phyloP scores from a whole-genome alignment of 495 filamentous ascomycete species.

The Penicillium crystallinum region DNA sequence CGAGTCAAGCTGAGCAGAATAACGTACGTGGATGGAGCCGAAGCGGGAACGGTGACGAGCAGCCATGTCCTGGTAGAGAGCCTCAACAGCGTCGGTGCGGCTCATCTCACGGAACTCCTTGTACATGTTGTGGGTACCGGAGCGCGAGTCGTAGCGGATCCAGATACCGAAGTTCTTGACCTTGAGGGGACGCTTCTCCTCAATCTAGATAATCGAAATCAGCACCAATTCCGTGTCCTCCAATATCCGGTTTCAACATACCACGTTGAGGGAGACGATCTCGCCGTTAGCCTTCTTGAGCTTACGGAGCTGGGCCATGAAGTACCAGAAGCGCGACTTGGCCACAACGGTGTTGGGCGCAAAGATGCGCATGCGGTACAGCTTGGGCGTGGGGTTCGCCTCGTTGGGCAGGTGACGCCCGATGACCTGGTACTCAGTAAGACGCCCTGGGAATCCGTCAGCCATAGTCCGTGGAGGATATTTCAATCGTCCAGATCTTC shows the following conservation, averaged over 20 bases:
- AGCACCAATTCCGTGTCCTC: slow-evolving; percentile 10
- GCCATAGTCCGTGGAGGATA: slow-evolving; percentile 17
- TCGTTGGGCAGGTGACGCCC: slow-evolving; percentile 97
- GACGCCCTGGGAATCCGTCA: slow-evolving; percentile 69
- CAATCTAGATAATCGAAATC: slow-evolving; percentile 57
- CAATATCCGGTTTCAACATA: slow-evolving; percentile 43
- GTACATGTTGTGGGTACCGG: slow-evolving; percentile 99
- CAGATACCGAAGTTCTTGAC: slow-evolving; percentile 99
- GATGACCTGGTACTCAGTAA: slow-evolving; percentile 99
- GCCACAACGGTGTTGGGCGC: slow-evolving; percentile 95
- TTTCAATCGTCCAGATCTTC: slow-evolving; percentile 2
- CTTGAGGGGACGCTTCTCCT: slow-evolving; percentile 96
- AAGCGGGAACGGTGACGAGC: slow-evolving; percentile 96
- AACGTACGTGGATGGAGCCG: slow-evolving; percentile 91
- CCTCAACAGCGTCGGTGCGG: slow-evolving; percentile 87
- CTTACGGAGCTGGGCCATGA: slow-evolving; percentile 96
- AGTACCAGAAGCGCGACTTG: slow-evolving; percentile 99
- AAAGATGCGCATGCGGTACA: slow-evolving; percentile 99
- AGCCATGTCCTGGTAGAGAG: slow-evolving; percentile 99
- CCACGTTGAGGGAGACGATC: slow-evolving; percentile 94
- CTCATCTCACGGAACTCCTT: slow-evolving; percentile 99
- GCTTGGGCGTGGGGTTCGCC: slow-evolving; percentile 88
- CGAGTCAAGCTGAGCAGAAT: background rate
- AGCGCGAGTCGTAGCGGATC: slow-evolving; percentile 99
- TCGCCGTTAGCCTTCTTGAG: slow-evolving; percentile 99